Evolutionary conservation across 768 basidiomycete species (phyloP), one percentile per base, ranked within the genome.

Genomic region (Panaeolus papilionaceus): DNA sequence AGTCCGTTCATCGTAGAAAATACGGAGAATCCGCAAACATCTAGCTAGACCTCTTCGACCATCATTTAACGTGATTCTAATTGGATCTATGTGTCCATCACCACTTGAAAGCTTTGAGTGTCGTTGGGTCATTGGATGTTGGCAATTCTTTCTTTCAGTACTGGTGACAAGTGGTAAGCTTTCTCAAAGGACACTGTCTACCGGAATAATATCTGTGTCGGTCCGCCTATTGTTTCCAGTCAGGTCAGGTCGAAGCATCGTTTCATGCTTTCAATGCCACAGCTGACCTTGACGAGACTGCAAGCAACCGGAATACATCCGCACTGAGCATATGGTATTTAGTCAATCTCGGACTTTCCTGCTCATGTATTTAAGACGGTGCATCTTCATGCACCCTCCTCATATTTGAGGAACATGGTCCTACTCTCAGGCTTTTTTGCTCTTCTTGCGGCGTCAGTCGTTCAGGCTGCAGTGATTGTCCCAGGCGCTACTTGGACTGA

Each of bases 401-500:
- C 16, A 42, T 49, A 26, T 7, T 58, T 20, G 45, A 45, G 64
- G 18, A 51, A 12, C 23, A 58, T 58, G 64, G 47, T 47, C 18
- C 44, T 42, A 42, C 20, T 61, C 47, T n/a, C 62, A 33, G 49
- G 26, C 66, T 42, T 62, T 70, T 49, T 39, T 71, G n/a, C 68
- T 67, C 16, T 73, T 44, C 39, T 73, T 6, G 37, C 69, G 6
- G 14, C 71, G 4, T 64, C 68, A 18, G 47, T 72, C 6, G 65
- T 74, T 28, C 71, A 67, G 16, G 79, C 81, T 39, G 78, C 79
- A 10, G 83, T 86, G 64, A 87, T 90, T 66, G 88, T 89, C 10
- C 84, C 88, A 10, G 88, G 88, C 12, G 88, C 88, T 8, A 80
- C 83, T 6, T 89, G 88, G 88, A 84, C 81, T 7, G 88, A 90